phyloP scores from a whole-genome alignment of 495 filamentous ascomycete species.

The Aspergillus saccharolyticus region DNA sequence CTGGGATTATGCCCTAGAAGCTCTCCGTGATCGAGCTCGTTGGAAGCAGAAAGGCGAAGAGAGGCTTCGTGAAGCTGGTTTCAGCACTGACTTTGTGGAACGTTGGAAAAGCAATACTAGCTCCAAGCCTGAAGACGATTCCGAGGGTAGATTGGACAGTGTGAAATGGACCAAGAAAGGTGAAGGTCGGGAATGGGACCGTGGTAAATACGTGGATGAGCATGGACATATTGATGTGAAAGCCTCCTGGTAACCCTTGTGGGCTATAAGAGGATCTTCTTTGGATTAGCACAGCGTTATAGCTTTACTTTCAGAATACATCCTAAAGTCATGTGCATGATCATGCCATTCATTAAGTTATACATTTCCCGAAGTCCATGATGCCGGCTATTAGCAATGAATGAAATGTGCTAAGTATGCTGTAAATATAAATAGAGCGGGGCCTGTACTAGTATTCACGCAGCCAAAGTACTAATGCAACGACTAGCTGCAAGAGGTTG shows the following conservation, averaged over 20 bases:
- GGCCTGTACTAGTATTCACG: no score
- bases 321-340: not conserved
- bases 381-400: no score
- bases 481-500: no score
- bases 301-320: not conserved
- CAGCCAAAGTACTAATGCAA: no score
- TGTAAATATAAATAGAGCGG: no score
- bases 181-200: slow-evolving; percentile 86
- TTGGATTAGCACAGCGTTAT: not conserved
- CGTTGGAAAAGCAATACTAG: slow-evolving; percentile 67
- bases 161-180: slow-evolving; percentile 77
- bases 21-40: slow-evolving; percentile 70
- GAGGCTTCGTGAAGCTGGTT: slow-evolving; percentile 70
- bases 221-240: slow-evolving; percentile 54
- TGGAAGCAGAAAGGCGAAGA: slow-evolving; percentile 79
- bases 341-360: no score
- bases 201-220: slow-evolving; percentile 68
- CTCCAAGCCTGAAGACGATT: slow-evolving; percentile 34
- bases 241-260: slow-evolving; percentile 37
- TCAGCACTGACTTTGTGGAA: slow-evolving; percentile 68
- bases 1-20: slow-evolving; percentile 82
- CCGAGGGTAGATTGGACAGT: slow-evolving; percentile 55
- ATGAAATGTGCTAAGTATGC: no score
- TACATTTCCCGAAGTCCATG: no score
- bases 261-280: not conserved